Base-by-base conservation (phyloP, 805 yeast species). In the Candida maltosa region DNA sequence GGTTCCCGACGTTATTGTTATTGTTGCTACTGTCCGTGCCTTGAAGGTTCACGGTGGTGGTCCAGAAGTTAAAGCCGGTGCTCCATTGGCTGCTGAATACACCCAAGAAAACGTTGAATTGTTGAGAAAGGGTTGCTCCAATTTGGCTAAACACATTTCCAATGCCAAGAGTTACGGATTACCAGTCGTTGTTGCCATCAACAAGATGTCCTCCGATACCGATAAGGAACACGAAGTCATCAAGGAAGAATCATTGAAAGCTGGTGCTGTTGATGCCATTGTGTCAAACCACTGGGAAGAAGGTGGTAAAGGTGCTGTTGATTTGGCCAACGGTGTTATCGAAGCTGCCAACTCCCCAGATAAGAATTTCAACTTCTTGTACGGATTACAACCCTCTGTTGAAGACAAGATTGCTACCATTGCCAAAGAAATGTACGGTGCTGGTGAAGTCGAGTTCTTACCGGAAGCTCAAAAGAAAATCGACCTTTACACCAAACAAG, bases 31-130 rank as follows among this genome's bases (percentile, higher is more conserved):
- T 25, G 82, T 83, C 15, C 75, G 94, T 65, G 94, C 94, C 17
- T 69, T 84, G 62, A 84, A 84, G 61, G 78, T 84, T 32, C 94
- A 84, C 56, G 94, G 94, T 56, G 94, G 94, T 54, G 94, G 88
- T 34, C 87, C 93, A 32, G 88, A 83, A 50, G 91, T 84, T 38
- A 84, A 83, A 62, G 87, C 94, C 29, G 94, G 93, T 52, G 84
- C 83, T 44, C 70, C 87, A 37, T 70, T 84, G 56, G 87, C 91
- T 42, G 67, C 76, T 21, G 91, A 76, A 55, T 84, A 84, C 65
- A 69, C 78, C 15, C 72, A 73, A 48, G 94, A 84, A 58, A 79
- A 83, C 60, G 69, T 78, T 44, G 87, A 80, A 15, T 65, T 83
- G 50, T 80, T 84, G 49, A 61, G 72, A 48, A 71, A 67, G 33